Base-by-base conservation (phyloP, 78 protist genomes). In the Guillardia theta region DNA sequence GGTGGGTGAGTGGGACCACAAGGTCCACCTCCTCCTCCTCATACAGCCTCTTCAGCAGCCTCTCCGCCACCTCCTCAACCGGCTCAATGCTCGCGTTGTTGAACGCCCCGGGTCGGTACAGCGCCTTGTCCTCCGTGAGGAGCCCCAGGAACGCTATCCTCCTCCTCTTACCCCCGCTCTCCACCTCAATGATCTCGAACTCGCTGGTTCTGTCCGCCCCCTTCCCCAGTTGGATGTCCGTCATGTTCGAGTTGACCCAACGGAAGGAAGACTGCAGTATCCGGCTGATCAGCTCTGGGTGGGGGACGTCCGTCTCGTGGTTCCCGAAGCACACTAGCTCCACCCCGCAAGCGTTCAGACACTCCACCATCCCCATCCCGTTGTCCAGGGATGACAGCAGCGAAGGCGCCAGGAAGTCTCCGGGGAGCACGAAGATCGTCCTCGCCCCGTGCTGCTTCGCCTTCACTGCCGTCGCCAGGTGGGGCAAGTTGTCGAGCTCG, bases 331-430 rank as follows among this genome's bases (percentile, higher is more conserved):
- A 93, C 18, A 30, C 54, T 3, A 27, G 27, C 70, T 58, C 39
- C 21, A 58, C 9, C 1, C 22, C 36, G 48, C 45, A 37, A 18
- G 22, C 53, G 48, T 88, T 88, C 93, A 88, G 27, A 44, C 27
- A 24, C 5, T 88, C 93, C 21, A 88, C 33, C 93, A 88, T 88
- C 22, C 93, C 93, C 12, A 15, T 45, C 30, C 92, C 96, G 5
- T 92, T 5, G 64, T 94, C 96, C 43, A 94, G 39, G 27, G 43
- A 33, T 24, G 94, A 88, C 41, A 94, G 94, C 37, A 94, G 46
- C 36, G 77, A 45, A 0, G 96, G 96, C 24, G 94, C 48, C 33
- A 94, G 37, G 15, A 94, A 94, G 92, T 94, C 96, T 15, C 96
- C 96, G 21, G 93, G 64, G 9, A 94, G 90, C 76, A 62, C 37